Evolutionary conservation across 257 asterid genomes (phyloP).

Genomic region (Salvia miltiorrhiza): DNA sequence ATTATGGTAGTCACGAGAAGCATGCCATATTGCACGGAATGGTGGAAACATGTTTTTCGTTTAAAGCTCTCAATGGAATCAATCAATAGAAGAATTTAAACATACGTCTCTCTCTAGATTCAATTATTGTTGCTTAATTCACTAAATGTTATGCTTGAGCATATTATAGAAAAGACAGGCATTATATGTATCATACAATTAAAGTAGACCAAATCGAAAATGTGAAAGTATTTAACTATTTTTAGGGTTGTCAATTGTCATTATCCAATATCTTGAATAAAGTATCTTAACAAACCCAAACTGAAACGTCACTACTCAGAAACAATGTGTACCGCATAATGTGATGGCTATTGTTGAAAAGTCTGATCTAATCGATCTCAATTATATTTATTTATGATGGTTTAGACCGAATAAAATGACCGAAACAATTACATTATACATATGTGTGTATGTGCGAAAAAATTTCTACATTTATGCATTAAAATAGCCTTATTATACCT

Average conservation of each 20-base stretch:
- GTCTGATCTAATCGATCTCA: slow-evolving; percentile 1
- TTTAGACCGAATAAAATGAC: no score
- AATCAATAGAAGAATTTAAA: background rate
- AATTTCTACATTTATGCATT: no score
- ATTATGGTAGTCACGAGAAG: slow-evolving; percentile 1
- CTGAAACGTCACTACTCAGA: background rate
- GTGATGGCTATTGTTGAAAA: background rate
- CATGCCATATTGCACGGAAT: background rate
- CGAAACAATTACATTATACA: no score
- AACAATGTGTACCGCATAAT: background rate
- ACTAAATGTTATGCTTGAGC: background rate
- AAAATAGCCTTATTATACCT: no score
- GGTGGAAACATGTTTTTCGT: slow-evolving; percentile 8
- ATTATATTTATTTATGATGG: no score
- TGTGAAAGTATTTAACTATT: background rate
- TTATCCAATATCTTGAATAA: slow-evolving; percentile 6
- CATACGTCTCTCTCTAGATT: slow-evolving; percentile 2
- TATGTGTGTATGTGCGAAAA: no score
- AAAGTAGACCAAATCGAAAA: background rate
- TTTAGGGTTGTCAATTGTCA: no score
- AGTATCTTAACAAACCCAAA: background rate
- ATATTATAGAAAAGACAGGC: background rate
- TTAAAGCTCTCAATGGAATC: background rate
- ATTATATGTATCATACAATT: background rate
- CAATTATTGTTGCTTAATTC: slow-evolving; percentile 13